These are phyloP conservation scores for Aegilops tauschii DNA, from an alignment of 176 grass and related monocot species.

Conservation along the genomic window DNA sequence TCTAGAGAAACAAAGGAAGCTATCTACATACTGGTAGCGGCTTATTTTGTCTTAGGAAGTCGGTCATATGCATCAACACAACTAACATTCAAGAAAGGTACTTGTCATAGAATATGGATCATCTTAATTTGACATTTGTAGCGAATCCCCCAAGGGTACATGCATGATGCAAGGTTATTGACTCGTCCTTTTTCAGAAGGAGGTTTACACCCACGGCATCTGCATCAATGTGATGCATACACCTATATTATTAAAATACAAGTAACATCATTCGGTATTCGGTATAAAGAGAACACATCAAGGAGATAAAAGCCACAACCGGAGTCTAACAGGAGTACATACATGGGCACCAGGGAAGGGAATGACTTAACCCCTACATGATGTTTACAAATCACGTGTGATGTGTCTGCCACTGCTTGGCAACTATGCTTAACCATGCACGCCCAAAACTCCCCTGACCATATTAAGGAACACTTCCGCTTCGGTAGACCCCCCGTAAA, in stretches of 20 bases:
- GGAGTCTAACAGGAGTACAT: no score
- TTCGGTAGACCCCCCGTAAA: no score
- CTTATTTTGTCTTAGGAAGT: neutral
- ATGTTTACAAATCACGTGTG: neutral
- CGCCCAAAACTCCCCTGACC: neutral
- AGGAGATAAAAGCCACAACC: no score
- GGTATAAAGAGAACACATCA: no score
- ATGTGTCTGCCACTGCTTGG: neutral
- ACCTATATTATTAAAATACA: no score
- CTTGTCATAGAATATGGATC: neutral
- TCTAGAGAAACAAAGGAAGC: no score
- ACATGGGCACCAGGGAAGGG: no score
- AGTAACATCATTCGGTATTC: no score
- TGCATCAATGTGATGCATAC: no score
- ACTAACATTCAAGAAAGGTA: neutral
- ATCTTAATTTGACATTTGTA: neutral
- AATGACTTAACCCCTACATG: neutral
- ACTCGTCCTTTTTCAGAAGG: no score
- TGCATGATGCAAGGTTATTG: neutral
- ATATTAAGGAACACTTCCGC: neutral
- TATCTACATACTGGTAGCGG: no score
- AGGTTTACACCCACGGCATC: no score
- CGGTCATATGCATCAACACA: neutral
- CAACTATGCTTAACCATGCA: neutral
- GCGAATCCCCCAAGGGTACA: neutral